Percentiles rank a stretch among this genome's conserved stretches.
Conservation (phyloP, 495 filamentous ascomycete species). For the Talaromyces borbonicus region DNA sequence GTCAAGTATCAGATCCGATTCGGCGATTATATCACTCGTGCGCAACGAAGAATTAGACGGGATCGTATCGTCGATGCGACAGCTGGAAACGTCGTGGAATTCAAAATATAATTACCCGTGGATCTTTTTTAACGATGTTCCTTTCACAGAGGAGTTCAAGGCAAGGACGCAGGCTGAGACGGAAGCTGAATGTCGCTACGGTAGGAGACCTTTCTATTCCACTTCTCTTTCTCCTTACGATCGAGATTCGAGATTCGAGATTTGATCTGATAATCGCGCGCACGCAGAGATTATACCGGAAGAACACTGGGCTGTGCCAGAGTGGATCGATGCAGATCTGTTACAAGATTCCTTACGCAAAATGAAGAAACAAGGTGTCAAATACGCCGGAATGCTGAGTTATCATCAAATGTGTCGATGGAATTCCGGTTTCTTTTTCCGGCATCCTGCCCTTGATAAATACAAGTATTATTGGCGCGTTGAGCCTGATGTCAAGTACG, state of each 20-base stretch:
- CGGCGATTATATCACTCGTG: conserved; percentile 84
- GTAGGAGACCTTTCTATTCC: conserved; percentile 39
- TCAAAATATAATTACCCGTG: conserved; percentile 99
- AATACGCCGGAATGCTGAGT: conserved; percentile 77
- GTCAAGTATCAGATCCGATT: conserved; percentile 63
- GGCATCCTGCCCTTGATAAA: conserved; percentile 76
- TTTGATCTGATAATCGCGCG: not conserved
- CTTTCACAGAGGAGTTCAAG: conserved; percentile 95
- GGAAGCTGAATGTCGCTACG: conserved; percentile 75
- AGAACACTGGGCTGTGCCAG: conserved; percentile 88
- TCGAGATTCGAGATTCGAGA: not conserved
- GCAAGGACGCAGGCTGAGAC: conserved; percentile 62
- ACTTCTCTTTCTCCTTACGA: not conserved
- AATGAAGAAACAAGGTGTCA: conserved; percentile 72
- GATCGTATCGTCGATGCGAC: conserved; percentile 79
- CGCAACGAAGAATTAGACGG: conserved; percentile 80
- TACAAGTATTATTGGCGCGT: conserved; percentile 97
- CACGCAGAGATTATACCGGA: conserved; percentile 81
- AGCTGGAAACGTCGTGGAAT: conserved; percentile 94
- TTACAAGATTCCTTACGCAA: conserved; percentile 75
- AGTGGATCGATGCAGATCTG: conserved; percentile 83
- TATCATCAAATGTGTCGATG: conserved; percentile 99
- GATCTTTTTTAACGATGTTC: conserved; percentile 97
- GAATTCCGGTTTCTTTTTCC: conserved; percentile 97
- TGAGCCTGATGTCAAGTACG: conserved; percentile 81